phyloP scores from a whole-genome alignment of 441 rosid species.

The Pelargonium australe region DNA sequence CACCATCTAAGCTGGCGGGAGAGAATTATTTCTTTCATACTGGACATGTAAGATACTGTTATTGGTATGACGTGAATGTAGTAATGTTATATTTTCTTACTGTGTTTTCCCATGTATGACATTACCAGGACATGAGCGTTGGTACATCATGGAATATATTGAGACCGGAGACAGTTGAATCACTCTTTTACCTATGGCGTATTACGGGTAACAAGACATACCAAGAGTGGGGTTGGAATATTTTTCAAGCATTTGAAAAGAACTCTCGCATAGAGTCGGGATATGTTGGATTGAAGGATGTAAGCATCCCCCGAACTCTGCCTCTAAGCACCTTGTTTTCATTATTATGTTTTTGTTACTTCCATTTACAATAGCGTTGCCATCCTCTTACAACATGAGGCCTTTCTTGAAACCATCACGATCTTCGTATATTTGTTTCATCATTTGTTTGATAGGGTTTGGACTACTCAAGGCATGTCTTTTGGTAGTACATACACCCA shows the following conservation, averaged over 20 bases:
- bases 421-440: no score
- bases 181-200: constrained; percentile 92
- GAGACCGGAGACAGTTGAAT: constrained; percentile 94
- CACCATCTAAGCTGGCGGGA: constrained; percentile 91
- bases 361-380: background rate
- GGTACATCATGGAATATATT: constrained; percentile 89
- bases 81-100: constrained; percentile 10
- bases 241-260: constrained; percentile 88
- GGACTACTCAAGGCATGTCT: no score
- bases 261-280: constrained; percentile 77
- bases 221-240: constrained; percentile 98
- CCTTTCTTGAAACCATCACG: background rate
- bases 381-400: background rate
- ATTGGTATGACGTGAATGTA: background rate
- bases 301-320: constrained; percentile 31
- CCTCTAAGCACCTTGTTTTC: constrained; percentile 4
- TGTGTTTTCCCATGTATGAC: constrained; percentile 9
- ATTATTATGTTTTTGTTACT: background rate
- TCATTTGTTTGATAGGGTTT: no score
- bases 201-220: constrained; percentile 91
- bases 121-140: constrained; percentile 76
- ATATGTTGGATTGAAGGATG: constrained; percentile 90
- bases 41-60: constrained; percentile 48
- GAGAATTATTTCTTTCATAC: constrained; percentile 81
- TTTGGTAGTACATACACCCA: no score